Percentiles rank a stretch among this genome's conserved stretches.
Conservation (phyloP, 75 land plant genomes). For the Azolla pinnata region DNA sequence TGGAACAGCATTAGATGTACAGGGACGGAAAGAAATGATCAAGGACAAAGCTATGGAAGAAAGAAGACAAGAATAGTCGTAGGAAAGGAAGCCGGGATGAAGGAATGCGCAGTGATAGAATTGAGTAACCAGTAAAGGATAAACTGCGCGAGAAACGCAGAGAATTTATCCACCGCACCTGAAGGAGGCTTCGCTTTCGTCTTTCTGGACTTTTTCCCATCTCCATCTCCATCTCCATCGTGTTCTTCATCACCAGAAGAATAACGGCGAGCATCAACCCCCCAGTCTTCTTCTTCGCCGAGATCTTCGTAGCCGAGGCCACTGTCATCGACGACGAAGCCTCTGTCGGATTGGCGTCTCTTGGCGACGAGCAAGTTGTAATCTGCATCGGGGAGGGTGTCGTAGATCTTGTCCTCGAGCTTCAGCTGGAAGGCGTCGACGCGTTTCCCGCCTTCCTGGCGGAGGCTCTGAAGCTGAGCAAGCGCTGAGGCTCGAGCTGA, state of each 20-base stretch:
- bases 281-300: conserved; percentile 92
- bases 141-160: too few relatives aligned
- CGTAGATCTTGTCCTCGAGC: conserved; percentile 78
- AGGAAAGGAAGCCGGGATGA: too few relatives aligned
- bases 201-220: conserved; percentile 27
- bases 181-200: conserved; percentile 20
- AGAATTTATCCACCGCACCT: background rate
- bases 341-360: conserved; percentile 45
- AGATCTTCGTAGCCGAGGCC: conserved; percentile 74
- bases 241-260: conserved; percentile 36
- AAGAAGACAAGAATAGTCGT: too few relatives aligned
- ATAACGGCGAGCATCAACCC: conserved; percentile 11
- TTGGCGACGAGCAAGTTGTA: conserved; percentile 62
- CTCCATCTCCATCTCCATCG: conserved; percentile 32
- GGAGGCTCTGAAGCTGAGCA: conserved; percentile 53
- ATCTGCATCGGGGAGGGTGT: conserved; percentile 70
- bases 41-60: too few relatives aligned
- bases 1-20: too few relatives aligned
- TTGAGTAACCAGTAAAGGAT: too few relatives aligned
- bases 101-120: too few relatives aligned
- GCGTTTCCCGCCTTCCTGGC: conserved; percentile 49
- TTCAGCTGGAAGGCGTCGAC: conserved; percentile 47
- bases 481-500: conserved; percentile 49
- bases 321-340: conserved; percentile 73
- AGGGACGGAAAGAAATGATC: too few relatives aligned